Evolutionary conservation across 2,329 filamentous ascomycete species (phyloP), one percentile per base, ranked within the genome.

Genomic region (Geosmithia flava): DNA sequence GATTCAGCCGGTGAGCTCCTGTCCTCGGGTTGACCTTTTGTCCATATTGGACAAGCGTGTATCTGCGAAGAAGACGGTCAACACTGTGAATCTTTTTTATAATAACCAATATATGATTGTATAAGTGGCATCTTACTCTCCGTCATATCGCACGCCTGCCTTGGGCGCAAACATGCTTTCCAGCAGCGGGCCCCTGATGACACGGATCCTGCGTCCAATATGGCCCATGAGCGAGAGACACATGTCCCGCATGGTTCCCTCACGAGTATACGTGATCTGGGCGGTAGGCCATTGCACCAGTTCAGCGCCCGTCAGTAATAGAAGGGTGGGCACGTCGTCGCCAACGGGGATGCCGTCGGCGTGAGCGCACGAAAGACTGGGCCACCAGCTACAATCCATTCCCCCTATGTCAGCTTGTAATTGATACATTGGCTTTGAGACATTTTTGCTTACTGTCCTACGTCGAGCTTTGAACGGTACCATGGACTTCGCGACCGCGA

Each of bases 141-240:
- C 77, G 55, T 81, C 77, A 51, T 79, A 80, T 50, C 77, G 64
- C 27, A 80, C 56, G 2, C 77, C 77, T 2, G 65, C 72, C 37
- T 57, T 55, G 1, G 77, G 77, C 3, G 76, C 74, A 49, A 71
- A 65, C 1, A 67, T 63, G 48, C 76, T 79, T 52, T 67, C 67
- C 19, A 80, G 63, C 30, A 59, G 61, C 51, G 72, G 62, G 2
- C 76, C 75, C 44, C 77, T 62, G 20, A 81, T 57, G n/a, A 81
- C 62, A 17, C 74, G 70, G 43, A 78, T 68, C 11, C 66, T 63
- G 5, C 64, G 63, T 16, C 75, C 75, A 20, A 75, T 69, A 44
- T 71, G 66, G 1, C 65, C 66, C 39, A 80, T 62, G 10, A 79
- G 59, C 2, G 67, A 64, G 23, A 72, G 59, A 43, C 71, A 68